These are phyloP conservation scores for Cornus florida DNA, from an alignment of 148 eudicot genomes.

Conservation along the genomic window DNA sequence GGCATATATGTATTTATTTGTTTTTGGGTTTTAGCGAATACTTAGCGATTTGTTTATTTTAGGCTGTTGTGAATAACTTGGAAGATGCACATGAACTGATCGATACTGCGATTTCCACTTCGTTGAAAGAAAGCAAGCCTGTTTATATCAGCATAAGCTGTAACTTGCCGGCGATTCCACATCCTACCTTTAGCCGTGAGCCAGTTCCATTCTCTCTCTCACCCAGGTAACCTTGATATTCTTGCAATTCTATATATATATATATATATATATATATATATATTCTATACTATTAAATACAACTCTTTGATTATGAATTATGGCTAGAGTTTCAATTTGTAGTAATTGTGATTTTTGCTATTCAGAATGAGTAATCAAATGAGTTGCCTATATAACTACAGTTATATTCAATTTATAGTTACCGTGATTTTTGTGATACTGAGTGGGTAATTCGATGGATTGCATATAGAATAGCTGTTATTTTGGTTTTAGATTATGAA, in stretches of 20 bases:
- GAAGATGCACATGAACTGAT: constrained; percentile 77
- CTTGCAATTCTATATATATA: neutral
- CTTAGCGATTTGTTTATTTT: neutral
- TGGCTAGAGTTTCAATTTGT: neutral
- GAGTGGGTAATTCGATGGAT: no score
- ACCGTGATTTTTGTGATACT: no score
- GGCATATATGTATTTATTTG: neutral
- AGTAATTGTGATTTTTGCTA: no score
- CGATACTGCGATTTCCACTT: constrained; percentile 77
- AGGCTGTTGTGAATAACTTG: constrained; percentile 82
- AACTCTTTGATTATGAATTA: neutral
- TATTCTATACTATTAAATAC: no score
- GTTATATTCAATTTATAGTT: no score
- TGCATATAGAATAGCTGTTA: no score
- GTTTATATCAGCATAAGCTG: constrained; percentile 75
- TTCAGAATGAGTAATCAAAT: no score
- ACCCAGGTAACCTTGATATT: constrained; percentile 39
- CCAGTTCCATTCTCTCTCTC: constrained; percentile 67
- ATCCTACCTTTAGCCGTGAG: constrained; percentile 69
- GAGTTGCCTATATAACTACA: no score
- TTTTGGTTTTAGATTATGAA: no score
- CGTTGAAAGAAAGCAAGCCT: constrained; percentile 85
- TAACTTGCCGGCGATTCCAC: constrained; percentile 65
- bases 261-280: neutral
- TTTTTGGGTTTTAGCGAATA: neutral